Evolutionary conservation across 768 basidiomycete genomes (phyloP).

Genomic region (Mycena haematopus): DNA sequence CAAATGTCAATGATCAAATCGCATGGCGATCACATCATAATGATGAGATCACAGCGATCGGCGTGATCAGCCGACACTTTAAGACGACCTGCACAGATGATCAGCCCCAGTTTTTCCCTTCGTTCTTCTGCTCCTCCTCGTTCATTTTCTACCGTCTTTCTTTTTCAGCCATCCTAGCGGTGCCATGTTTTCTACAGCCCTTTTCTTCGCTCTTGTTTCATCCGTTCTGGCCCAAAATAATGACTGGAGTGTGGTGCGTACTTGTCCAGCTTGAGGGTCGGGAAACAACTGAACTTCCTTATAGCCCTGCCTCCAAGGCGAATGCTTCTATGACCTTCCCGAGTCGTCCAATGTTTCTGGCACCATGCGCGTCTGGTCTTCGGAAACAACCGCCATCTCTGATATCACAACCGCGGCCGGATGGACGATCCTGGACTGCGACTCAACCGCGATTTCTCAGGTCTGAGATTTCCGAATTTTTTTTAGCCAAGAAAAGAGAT

Average conservation of each 20-base stretch:
- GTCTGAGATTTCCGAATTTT: too few species aligned
- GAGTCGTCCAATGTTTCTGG: slow-evolving; percentile 22
- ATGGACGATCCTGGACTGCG: slow-evolving; percentile 46
- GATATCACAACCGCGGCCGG: slow-evolving; percentile 41
- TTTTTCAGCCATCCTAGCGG: slow-evolving; percentile 20
- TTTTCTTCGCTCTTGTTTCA: slow-evolving; percentile 24
- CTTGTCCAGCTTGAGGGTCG: not conserved
- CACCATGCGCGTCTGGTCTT: slow-evolving; percentile 30
- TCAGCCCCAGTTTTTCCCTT: not conserved
- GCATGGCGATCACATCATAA: too few species aligned
- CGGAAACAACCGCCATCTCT: slow-evolving; percentile 29
- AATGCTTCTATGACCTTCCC: slow-evolving; percentile 28
- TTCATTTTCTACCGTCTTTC: slow-evolving; percentile 9
- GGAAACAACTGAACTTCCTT: not conserved
- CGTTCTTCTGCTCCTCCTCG: slow-evolving; percentile 9
- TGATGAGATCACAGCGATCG: too few species aligned
- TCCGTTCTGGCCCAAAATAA: slow-evolving; percentile 30
- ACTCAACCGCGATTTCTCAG: slow-evolving; percentile 29
- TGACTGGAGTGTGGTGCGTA: slow-evolving; percentile 25
- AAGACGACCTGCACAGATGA: too few species aligned
- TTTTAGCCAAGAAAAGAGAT: too few species aligned
- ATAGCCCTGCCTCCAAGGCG: slow-evolving; percentile 23
- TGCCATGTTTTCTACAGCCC: slow-evolving; percentile 23
- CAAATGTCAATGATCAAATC: too few species aligned
- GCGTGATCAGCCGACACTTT: too few species aligned